Conservation (phyloP, 192 early-diverging fungal genomes). For the Backusella morwellensis region DNA sequence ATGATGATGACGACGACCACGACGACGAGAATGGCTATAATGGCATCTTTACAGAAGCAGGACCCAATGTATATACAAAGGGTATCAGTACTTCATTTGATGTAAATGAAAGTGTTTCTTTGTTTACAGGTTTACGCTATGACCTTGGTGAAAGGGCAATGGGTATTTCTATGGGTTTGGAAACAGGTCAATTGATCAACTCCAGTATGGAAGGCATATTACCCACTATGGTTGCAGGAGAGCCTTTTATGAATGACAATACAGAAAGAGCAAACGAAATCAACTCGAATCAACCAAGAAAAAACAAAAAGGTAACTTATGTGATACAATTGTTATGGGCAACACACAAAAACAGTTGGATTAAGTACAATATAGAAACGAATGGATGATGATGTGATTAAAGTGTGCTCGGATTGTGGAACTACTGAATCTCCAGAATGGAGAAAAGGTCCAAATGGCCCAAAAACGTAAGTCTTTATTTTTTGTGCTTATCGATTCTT, state of each 20-base stretch:
- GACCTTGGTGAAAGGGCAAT: conserved; percentile 22
- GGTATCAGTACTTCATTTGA: conserved; percentile 19
- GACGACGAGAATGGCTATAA: background rate
- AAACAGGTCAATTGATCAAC: conserved; percentile 11
- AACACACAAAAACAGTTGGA: background rate
- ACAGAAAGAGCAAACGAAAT: background rate
- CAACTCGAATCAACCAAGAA: background rate
- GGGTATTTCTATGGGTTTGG: conserved; percentile 26
- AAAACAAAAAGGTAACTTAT: conserved; percentile 19
- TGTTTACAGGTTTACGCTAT: conserved; percentile 32
- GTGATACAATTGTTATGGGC: background rate
- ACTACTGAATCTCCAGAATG: conserved; percentile 54
- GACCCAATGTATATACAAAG: conserved; percentile 23
- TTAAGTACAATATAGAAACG: background rate
- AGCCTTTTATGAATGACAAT: background rate
- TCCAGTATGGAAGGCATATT: background rate
- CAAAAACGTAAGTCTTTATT: conserved; percentile 42
- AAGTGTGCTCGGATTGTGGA: conserved; percentile 37
- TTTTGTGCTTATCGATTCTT: background rate
- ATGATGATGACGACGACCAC: background rate
- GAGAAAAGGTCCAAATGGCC: conserved; percentile 54
- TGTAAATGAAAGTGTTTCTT: conserved; percentile 16
- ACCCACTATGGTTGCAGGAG: background rate
- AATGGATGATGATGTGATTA: background rate
- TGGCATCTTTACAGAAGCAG: background rate